Percentiles rank a stretch among this genome's conserved stretches.
Evolutionary conservation across 176 grass and related monocot species (phyloP).

Genomic region (Avena atlantica): DNA sequence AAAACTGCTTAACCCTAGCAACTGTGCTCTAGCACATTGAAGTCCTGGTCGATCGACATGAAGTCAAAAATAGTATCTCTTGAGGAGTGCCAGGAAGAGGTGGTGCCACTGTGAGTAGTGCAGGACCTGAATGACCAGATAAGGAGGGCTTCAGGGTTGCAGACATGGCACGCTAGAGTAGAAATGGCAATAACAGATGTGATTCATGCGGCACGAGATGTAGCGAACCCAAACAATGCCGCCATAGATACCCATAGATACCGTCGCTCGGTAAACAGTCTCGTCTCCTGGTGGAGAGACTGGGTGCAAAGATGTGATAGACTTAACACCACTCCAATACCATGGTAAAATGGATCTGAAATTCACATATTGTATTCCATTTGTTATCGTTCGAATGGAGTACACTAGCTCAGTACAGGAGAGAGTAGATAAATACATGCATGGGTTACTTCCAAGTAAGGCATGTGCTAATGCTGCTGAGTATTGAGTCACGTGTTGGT

Average conservation of each 20-base stretch:
- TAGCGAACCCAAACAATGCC: neutral
- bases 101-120: neutral
- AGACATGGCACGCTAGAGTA: neutral
- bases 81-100: neutral
- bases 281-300: neutral
- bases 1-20: neutral
- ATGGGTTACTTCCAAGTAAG: neutral
- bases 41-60: neutral
- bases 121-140: neutral
- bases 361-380: neutral
- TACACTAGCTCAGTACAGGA: neutral
- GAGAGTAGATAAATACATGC: neutral
- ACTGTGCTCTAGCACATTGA: neutral
- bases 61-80: constrained; percentile 15
- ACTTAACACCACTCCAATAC: neutral
- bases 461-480: neutral
- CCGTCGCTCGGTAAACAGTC: neutral
- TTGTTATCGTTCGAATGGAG: neutral
- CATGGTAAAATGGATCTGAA: neutral
- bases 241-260: neutral
- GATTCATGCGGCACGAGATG: neutral
- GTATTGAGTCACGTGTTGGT: neutral
- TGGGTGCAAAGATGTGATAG: neutral
- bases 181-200: neutral
- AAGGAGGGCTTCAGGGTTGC: neutral